Base-by-base conservation (phyloP, 2,329 filamentous ascomycete genomes). In the Fusarium bulbicola region DNA sequence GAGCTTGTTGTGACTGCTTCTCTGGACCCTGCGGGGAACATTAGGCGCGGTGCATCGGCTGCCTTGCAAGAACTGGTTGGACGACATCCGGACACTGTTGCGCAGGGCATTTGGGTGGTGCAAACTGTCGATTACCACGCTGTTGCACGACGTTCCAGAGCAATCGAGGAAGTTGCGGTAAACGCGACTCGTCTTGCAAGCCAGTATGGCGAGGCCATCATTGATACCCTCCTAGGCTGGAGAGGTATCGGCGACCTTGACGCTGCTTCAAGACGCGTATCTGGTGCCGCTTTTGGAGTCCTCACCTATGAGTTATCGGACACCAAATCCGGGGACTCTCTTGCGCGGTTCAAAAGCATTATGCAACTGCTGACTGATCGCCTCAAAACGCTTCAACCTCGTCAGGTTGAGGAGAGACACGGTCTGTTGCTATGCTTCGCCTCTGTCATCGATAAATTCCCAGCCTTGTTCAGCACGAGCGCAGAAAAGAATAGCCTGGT, bases 31-130 rank as follows among this genome's bases (percentile, higher is more conserved):
- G 92, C 94, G 16, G 96, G 96, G 7, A 99, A 99, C 76, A 97
- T 99, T 75, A 89, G 96, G 59, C 90, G 96, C 74, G 96, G 95
- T 7, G 92, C 95, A 36, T 98, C 96, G 32, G 96, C 96, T 47
- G 96, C 96, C 5, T 84, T 99, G 42, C 96, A 99, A 79, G 96
- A 99, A 80, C 87, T 99, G 20, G 92, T 98, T 66, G 96, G 96
- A 16, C 91, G 96, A 15, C 95, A 99, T 82, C 95, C 96, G 1
- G 92, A 98, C 76, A 95, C 89, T 1, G 90, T 98, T 39, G 85
- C 88, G 21, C 86, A 95, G 76, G 96, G 95, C 0, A 98, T 99
- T 63, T 83, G 90, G 46, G 87, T 98, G 5, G 94, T 98, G 1
- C 96, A 98, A 79, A 88, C 90, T 5, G 93, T 98, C 3, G 96